These are phyloP conservation scores for Botrytis sinoallii DNA, from an alignment of 2,329 filamentous ascomycete species.

Conservation along the genomic window DNA sequence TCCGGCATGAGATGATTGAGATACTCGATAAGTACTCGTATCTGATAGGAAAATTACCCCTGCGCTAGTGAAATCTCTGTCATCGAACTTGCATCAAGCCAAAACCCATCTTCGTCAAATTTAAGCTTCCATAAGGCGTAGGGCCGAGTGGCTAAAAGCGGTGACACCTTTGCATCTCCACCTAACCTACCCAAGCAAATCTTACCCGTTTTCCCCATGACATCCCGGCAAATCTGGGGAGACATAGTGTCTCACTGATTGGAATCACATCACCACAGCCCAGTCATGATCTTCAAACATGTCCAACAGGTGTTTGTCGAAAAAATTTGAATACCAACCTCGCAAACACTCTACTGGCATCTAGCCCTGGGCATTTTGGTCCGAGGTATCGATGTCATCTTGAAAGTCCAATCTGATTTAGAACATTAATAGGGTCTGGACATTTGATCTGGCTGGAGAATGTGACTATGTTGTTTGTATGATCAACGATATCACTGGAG, in stretches of 20 bases:
- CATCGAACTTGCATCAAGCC: constrained; percentile 8
- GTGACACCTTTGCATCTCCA: constrained; percentile 12
- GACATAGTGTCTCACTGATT: background rate
- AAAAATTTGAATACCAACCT: background rate
- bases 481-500: background rate
- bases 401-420: background rate
- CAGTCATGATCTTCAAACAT: background rate
- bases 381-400: background rate
- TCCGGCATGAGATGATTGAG: background rate
- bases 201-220: constrained; percentile 3
- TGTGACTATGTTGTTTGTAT: background rate
- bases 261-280: background rate
- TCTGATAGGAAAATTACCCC: constrained; percentile 11
- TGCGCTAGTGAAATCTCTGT: constrained; percentile 14
- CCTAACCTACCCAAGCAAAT: background rate
- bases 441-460: background rate
- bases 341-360: background rate
- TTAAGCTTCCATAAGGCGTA: constrained; percentile 15
- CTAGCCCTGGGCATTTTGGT: background rate
- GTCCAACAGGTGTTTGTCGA: background rate
- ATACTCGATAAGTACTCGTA: constrained; percentile 4
- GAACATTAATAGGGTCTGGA: background rate
- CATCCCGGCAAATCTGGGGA: constrained; percentile 4
- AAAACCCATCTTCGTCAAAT: constrained; percentile 11
- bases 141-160: constrained; percentile 15